A percentile compares a stretch with the other conserved stretches of the same genome.
These are phyloP conservation scores for Plasmopara muralis DNA, from an alignment of 352 stramenopile species.

Conservation along the genomic window DNA sequence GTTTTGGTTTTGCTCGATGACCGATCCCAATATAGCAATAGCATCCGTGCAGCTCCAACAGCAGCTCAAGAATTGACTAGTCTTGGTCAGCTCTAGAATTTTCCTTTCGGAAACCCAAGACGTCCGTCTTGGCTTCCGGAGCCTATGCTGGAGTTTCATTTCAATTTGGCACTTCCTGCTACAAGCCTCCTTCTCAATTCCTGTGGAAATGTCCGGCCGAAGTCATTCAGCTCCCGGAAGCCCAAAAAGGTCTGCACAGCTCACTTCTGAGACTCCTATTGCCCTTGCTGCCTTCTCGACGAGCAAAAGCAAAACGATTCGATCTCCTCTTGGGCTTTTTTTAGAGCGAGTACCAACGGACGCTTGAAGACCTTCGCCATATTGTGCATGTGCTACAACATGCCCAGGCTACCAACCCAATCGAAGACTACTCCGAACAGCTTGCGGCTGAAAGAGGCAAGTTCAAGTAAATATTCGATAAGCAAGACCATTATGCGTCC, in stretches of 20 bases:
- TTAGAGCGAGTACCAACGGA: neutral
- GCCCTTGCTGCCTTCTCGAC: neutral
- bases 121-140: neutral
- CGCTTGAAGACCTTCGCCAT: neutral
- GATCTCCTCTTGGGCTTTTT: too few species aligned
- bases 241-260: neutral
- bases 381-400: neutral
- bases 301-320: neutral
- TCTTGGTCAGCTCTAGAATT: neutral
- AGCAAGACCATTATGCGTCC: neutral
- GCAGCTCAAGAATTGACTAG: too few species aligned
- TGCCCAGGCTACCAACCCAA: neutral
- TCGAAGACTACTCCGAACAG: neutral
- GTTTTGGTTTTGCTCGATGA: neutral
- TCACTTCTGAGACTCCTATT: neutral
- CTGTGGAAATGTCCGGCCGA: neutral
- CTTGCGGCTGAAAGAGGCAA: neutral
- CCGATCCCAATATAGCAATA: neutral
- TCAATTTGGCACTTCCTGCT: neutral
- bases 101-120: neutral
- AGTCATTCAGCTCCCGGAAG: neutral
- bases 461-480: neutral
- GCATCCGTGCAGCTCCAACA: neutral
- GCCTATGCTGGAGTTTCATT: neutral
- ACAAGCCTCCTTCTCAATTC: neutral